phyloP scores from a whole-genome alignment of 108 stramenopile genomes.

The Schizochytrium sp. region DNA sequence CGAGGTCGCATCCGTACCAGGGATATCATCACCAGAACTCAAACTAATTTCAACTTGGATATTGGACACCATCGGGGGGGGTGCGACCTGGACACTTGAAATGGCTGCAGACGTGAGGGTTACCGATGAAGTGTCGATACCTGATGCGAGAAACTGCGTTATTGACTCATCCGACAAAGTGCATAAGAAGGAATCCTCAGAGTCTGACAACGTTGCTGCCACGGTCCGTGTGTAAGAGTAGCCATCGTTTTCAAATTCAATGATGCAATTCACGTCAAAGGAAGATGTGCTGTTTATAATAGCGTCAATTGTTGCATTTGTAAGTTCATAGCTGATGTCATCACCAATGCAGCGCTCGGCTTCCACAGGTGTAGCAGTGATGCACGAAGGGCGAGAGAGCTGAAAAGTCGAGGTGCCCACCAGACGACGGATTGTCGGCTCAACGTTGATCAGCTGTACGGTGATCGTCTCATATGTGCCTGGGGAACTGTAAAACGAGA shows the following conservation, averaged over 20 bases:
- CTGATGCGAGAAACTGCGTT: too few species aligned
- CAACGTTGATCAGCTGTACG: background rate
- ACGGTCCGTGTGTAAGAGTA: too few species aligned
- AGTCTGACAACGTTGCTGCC: too few species aligned
- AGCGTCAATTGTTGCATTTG: background rate
- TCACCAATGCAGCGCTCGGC: constrained; percentile 5
- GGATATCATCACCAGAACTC: background rate
- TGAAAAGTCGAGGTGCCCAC: background rate
- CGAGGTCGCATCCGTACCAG: background rate
- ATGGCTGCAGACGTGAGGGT: too few species aligned
- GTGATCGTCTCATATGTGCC: background rate
- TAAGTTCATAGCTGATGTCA: background rate
- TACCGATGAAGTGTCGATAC: too few species aligned
- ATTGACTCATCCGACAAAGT: too few species aligned
- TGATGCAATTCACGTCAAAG: background rate
- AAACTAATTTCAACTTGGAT: too few species aligned
- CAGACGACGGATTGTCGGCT: background rate
- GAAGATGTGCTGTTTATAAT: background rate
- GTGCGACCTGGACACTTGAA: too few species aligned
- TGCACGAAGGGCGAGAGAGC: constrained; percentile 14
- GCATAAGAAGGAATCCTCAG: too few species aligned
- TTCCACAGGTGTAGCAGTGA: background rate
- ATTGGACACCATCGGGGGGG: too few species aligned
- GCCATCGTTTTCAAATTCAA: constrained; percentile 13
- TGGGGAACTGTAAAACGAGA: background rate